Conservation (phyloP, 257 asterid species). For the Solanum corneliomulleri region DNA sequence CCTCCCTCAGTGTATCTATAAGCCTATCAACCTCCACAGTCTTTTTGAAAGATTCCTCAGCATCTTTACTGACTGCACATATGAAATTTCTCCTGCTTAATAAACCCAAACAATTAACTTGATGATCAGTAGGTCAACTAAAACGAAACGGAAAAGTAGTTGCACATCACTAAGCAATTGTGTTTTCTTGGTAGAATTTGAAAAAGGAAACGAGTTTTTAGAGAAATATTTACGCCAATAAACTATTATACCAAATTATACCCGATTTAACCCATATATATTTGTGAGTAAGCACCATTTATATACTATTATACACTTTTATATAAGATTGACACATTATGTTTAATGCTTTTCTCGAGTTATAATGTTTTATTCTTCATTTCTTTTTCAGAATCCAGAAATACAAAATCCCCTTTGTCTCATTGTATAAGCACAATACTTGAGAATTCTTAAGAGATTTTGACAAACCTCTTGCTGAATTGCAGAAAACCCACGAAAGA, state of each 20-base stretch:
- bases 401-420: background rate
- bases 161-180: background rate
- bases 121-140: slow-evolving; percentile 22
- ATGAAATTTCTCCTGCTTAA: slow-evolving; percentile 74
- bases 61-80: slow-evolving; percentile 67
- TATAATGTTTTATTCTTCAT: background rate
- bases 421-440: background rate
- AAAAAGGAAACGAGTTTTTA: background rate
- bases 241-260: background rate
- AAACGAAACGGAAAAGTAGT: background rate
- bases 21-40: slow-evolving; percentile 81
- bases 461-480: background rate
- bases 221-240: background rate
- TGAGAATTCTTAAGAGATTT: background rate
- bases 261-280: background rate
- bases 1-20: slow-evolving; percentile 71
- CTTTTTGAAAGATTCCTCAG: slow-evolving; percentile 72
- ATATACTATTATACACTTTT: background rate
- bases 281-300: background rate
- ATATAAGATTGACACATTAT: background rate
- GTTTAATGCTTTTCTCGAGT: background rate
- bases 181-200: background rate
- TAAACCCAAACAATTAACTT: slow-evolving; percentile 34
- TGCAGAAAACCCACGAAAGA: background rate
- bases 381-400: background rate